Base-by-base conservation (phyloP, 2,329 filamentous ascomycete species). In the Penicillium sclerotigenum region DNA sequence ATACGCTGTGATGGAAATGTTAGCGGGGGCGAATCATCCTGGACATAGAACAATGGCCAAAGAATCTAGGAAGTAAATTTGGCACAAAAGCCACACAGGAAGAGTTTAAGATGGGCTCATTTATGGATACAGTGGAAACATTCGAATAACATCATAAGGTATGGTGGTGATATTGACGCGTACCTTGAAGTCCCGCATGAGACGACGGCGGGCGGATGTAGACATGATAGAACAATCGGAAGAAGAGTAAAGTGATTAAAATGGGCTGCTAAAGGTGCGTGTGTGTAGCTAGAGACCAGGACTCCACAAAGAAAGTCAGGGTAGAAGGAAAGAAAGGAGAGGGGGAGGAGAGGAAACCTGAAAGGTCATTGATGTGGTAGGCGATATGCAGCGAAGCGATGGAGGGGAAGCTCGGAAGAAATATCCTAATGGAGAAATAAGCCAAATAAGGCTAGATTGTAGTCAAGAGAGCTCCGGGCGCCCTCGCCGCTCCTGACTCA, bases 101-200 rank as follows among this genome's bases (percentile, higher is more conserved):
- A 20, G 8, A 33, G 28, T 8, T 45, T 10, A 1, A 31, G 5
- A 10, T 18, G 14, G 18, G 18, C 1, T 18, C 4, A 33, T 33
- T 31, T 14, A 31, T 14, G 9, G 10, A 41, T 36, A 36, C 7
- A 45, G n/a, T 8, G 6, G 8, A 20, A 36, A 26, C 2, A 1
- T 22, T 34, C 16, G 4, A 46, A 22, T 11, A 22, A 22, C 14
- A 16, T 9, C 13, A n/a, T n/a, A 33, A 40, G 34, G 14, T 9
- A 14, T 22, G n/a, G 16, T 41, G 31, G 28, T 34, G 18, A 26
- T 34, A 24, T 47, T 26, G 36, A 24, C 28, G 63, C 84, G 58
- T 75, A 95, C 91, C 89, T 97, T 97, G 85, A 97, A 97, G 81
- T 97, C 94, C 75, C 94, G 90, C 94, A 99, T 97, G 75, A 99